Evolutionary conservation across 768 basidiomycete species (phyloP), one percentile per base, ranked within the genome.

Genomic region (Hericium erinaceus): DNA sequence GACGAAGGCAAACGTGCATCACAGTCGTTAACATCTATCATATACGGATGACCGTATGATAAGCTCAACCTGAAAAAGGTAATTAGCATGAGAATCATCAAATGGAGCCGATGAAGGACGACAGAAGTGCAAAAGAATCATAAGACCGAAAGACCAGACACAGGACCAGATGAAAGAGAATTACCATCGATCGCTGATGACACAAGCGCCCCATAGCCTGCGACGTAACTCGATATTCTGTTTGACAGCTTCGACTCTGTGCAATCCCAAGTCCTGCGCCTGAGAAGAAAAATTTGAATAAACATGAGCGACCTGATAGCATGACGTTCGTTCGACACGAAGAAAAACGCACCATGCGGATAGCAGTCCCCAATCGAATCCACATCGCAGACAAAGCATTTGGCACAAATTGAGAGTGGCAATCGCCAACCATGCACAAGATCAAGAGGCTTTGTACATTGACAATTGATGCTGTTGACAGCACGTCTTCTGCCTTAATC

Each of bases 1-100:
- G 90, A 91, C 9, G 92, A 92, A 1, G 95, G 95, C 38, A 97
- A 76, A 55, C 94, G 85, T 4, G 91, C 89, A 70, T 99, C 95
- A 70, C 97, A 99, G 70, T 99, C 97, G 63, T 89, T 84, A 2
- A 98, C 83, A 69, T 98, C 95, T 60, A 99, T 95, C 88, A 95
- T 91, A 68, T 85, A 89, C 2, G 95, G 95, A 63, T 93, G 90
- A 0, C 95, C 95, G 64, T 93, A 92, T 22, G 91, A 85, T 39
- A 94, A 75, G 67, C 89, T 91, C 56, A 85, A 81, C 91, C 90
- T 92, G 56, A 38, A 54, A 20, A 66, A 16, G 54, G 57, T 50
- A 37, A 48, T 55, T 52, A 66, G 20, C 58, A 55, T 33, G 33
- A 33, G 33, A 6, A 33, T 33, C 33, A 33, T 33, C 33, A 33